phyloP scores from a whole-genome alignment of 768 basidiomycete species.

The Fomitopsis pulvina region DNA sequence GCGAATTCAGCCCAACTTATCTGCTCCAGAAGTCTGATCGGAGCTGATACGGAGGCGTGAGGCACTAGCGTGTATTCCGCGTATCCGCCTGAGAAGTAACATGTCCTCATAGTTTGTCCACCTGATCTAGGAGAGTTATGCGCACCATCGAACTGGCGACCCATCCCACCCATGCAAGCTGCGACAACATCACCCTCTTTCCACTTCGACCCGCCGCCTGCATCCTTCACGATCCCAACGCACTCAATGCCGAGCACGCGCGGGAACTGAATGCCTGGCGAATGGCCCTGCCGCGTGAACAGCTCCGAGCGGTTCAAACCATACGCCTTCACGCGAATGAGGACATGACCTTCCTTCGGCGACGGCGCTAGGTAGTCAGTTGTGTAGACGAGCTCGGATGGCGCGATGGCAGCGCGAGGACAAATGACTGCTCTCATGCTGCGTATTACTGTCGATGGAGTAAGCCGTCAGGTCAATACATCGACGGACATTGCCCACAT shows the following conservation, averaged over 20 bases:
- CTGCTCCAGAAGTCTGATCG: not conserved
- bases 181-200: slow-evolving; percentile 4
- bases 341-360: slow-evolving; percentile 3
- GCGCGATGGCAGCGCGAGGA: slow-evolving; percentile 1
- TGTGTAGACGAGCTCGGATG: slow-evolving; percentile 4
- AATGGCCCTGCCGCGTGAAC: slow-evolving; percentile 3
- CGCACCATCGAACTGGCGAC: slow-evolving; percentile 4
- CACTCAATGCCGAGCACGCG: slow-evolving; percentile 3
- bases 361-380: not conserved
- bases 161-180: slow-evolving; percentile 2
- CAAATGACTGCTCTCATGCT: slow-evolving; percentile 1
- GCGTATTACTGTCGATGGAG: not conserved
- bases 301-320: slow-evolving; percentile 4
- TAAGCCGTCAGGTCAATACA: too few relatives aligned
- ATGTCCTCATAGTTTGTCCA: not conserved
- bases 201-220: not conserved
- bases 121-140: not conserved
- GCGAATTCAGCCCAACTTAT: slow-evolving; percentile 3
- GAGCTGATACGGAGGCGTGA: not conserved
- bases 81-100: not conserved
- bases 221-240: slow-evolving; percentile 1
- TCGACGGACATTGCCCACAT: too few relatives aligned
- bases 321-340: slow-evolving; percentile 4
- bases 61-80: slow-evolving; percentile 1
- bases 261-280: slow-evolving; percentile 2